These are phyloP conservation scores for Colletotrichum theobromicola DNA, from an alignment of 2,329 filamentous ascomycete genomes.

Conservation along the genomic window DNA sequence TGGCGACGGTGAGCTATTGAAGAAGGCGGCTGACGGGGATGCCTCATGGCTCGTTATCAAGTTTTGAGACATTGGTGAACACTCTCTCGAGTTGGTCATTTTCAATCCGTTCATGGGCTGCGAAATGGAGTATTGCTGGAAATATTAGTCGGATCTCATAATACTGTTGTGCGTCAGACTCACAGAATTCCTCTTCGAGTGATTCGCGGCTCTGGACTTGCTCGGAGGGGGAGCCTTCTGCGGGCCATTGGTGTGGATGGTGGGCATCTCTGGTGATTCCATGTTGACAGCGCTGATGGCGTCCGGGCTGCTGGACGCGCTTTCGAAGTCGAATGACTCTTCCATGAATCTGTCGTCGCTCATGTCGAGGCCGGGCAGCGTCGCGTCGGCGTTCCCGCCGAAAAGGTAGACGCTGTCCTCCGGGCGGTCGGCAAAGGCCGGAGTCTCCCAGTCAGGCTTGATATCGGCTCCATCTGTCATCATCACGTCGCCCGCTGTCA, in stretches of 20 bases:
- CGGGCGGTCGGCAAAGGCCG: slow-evolving; percentile 35
- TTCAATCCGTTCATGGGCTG: slow-evolving; percentile 56
- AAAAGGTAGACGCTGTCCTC: slow-evolving; percentile 43
- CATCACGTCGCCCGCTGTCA: slow-evolving; percentile 45
- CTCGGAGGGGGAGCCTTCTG: slow-evolving; percentile 27
- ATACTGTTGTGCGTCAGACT: neutral
- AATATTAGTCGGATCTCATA: slow-evolving; percentile 29
- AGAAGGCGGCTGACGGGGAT: slow-evolving; percentile 50
- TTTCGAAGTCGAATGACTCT: slow-evolving; percentile 62
- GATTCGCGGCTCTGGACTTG: slow-evolving; percentile 28
- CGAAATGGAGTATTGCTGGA: slow-evolving; percentile 55
- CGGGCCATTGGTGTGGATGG: slow-evolving; percentile 39
- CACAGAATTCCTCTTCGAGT: slow-evolving; percentile 37
- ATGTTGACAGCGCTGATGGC: slow-evolving; percentile 35
- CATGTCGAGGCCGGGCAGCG: slow-evolving; percentile 34
- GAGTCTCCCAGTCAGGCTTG: slow-evolving; percentile 48
- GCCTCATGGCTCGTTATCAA: slow-evolving; percentile 57
- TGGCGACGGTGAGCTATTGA: slow-evolving; percentile 53
- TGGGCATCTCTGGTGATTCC: slow-evolving; percentile 48
- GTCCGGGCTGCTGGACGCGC: slow-evolving; percentile 62
- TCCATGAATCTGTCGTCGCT: slow-evolving; percentile 51
- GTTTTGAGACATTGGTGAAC: slow-evolving; percentile 56
- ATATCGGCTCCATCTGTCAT: slow-evolving; percentile 47
- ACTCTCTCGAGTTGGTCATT: slow-evolving; percentile 54
- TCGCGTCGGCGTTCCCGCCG: slow-evolving; percentile 29